Evolutionary conservation across 2,329 filamentous ascomycete genomes (phyloP).

Genomic region (Colletotrichum sojae): DNA sequence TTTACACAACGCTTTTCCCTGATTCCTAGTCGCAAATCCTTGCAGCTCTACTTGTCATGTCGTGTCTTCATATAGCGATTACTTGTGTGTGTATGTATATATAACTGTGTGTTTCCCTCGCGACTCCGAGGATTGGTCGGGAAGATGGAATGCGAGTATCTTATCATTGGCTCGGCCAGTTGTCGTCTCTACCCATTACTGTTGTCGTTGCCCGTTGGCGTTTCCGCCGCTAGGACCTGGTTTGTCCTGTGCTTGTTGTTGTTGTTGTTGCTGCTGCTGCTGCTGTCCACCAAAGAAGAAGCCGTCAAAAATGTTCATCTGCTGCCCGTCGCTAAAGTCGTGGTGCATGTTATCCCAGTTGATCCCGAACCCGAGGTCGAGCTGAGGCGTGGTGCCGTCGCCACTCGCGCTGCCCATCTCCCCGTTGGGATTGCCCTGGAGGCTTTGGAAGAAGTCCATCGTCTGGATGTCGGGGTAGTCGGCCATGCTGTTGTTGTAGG

Average conservation of each 20-base stretch:
- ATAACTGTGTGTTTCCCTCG: not conserved
- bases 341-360: constrained; percentile 75
- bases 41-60: not conserved
- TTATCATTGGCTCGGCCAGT: too few relatives aligned
- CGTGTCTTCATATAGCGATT: constrained; percentile 2
- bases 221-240: constrained; percentile 39
- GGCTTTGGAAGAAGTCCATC: constrained; percentile 68
- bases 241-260: constrained; percentile 24
- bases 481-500: constrained; percentile 44
- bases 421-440: constrained; percentile 52
- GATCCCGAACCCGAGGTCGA: constrained; percentile 77
- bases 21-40: not conserved
- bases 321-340: constrained; percentile 72
- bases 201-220: constrained; percentile 1
- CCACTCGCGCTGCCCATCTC: constrained; percentile 42
- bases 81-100: not conserved
- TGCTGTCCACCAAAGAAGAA: constrained; percentile 78
- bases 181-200: too few relatives aligned
- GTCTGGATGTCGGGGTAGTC: constrained; percentile 65
- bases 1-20: too few relatives aligned
- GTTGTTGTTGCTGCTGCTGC: constrained; percentile 25
- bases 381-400: constrained; percentile 61
- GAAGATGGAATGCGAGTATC: not conserved
- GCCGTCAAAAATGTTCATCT: constrained; percentile 78
- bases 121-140: not conserved